Evolutionary conservation across 306 rosid genomes (phyloP).

Genomic region (Vachellia collinsii): DNA sequence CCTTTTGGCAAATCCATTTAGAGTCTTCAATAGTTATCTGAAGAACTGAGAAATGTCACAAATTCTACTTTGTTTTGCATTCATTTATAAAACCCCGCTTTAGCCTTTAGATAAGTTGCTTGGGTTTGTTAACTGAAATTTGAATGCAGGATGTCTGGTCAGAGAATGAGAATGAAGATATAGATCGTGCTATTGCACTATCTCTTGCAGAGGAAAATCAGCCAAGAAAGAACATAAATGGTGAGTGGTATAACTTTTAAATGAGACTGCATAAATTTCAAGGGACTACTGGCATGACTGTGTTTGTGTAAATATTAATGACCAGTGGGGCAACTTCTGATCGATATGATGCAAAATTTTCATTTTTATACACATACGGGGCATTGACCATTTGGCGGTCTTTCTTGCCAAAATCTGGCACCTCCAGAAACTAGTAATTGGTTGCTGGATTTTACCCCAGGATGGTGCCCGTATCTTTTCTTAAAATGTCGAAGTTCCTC

Average conservation of each 20-base stretch:
- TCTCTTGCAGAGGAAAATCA: slow-evolving; percentile 79
- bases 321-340: background rate
- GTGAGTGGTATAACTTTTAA: slow-evolving; percentile 55
- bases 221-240: slow-evolving; percentile 54
- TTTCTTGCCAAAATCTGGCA: background rate
- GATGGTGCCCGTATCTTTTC: background rate
- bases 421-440: background rate
- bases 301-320: background rate
- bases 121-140: slow-evolving; percentile 4
- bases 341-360: background rate
- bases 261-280: background rate
- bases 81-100: background rate
- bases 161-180: slow-evolving; percentile 75
- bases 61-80: slow-evolving; percentile 10
- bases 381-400: slow-evolving; percentile 13
- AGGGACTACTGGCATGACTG: background rate
- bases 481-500: background rate
- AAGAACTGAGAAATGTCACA: slow-evolving; percentile 10
- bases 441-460: background rate
- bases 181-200: slow-evolving; percentile 85
- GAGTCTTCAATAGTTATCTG: background rate
- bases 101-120: background rate
- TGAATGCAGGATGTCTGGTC: slow-evolving; percentile 76
- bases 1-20: background rate
- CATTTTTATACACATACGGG: background rate